Evolutionary conservation across 345 rosid species (phyloP).

Genomic region (Zanthoxylum bungeanum): DNA sequence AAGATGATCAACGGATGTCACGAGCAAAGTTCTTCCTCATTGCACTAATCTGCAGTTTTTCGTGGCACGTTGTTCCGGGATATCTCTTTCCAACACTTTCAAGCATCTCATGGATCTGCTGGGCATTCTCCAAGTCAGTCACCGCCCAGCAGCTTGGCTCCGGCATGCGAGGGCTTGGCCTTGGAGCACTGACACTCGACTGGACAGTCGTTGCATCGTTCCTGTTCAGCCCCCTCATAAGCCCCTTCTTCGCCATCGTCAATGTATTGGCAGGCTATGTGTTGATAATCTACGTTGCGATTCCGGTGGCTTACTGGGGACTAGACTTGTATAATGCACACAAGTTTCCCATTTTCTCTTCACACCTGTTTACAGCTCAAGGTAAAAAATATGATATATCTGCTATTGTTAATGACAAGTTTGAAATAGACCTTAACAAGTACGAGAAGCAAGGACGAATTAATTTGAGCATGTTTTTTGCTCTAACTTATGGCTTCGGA

Average conservation of each 20-base stretch:
- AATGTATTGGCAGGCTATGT: slow-evolving; percentile 60
- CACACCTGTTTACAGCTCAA: slow-evolving; percentile 65
- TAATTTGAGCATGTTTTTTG: slow-evolving; percentile 81
- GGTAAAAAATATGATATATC: slow-evolving; percentile 57
- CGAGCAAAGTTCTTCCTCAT: slow-evolving; percentile 82
- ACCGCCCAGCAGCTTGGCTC: slow-evolving; percentile 90
- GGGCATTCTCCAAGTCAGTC: slow-evolving; percentile 74
- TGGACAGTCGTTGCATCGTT: slow-evolving; percentile 79
- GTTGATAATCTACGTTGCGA: slow-evolving; percentile 53
- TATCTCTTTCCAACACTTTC: slow-evolving; percentile 75
- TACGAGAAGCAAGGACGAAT: slow-evolving; percentile 73
- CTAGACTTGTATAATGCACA: slow-evolving; percentile 52
- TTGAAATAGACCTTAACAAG: slow-evolving; percentile 58
- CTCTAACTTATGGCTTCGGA: slow-evolving; percentile 75
- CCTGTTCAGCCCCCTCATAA: slow-evolving; percentile 77
- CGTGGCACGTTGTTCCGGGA: slow-evolving; percentile 76
- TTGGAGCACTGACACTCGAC: slow-evolving; percentile 83
- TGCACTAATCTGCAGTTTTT: slow-evolving; percentile 66
- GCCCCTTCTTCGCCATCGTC: slow-evolving; percentile 84
- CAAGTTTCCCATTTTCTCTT: slow-evolving; percentile 77
- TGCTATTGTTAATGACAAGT: slow-evolving; percentile 69
- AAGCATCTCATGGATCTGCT: slow-evolving; percentile 85
- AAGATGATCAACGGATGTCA: slow-evolving; percentile 63
- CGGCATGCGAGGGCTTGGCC: slow-evolving; percentile 78
- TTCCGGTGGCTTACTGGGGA: slow-evolving; percentile 76